Conservation (phyloP, 768 basidiomycete genomes). For the Daedalea quercina region DNA sequence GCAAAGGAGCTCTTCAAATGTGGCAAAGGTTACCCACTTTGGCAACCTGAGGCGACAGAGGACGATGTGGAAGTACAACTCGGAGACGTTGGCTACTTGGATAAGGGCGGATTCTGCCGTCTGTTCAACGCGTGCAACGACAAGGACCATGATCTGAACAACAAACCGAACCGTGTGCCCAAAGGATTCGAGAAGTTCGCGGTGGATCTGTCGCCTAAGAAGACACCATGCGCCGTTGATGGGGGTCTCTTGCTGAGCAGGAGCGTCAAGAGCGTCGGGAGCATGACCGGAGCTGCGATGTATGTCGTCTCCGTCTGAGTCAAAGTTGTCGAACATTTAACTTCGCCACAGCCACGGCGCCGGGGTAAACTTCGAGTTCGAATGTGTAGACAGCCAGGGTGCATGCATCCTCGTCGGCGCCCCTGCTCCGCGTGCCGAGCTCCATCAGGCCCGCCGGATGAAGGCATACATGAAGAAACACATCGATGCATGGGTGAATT, state of each 20-base stretch:
- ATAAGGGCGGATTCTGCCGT: conserved; percentile 2
- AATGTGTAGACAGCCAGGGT: conserved; percentile 1
- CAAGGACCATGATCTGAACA: conserved; percentile 2
- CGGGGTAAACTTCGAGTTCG: conserved; percentile 1
- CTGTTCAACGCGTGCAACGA: conserved; percentile 6
- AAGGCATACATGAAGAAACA: conserved; percentile 1
- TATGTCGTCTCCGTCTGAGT: background rate
- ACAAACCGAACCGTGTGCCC: conserved; percentile 1
- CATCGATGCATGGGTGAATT: background rate
- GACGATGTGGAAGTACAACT: background rate
- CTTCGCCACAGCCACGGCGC: background rate
- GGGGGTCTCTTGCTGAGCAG: conserved; percentile 2
- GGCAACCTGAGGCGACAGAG: conserved; percentile 1
- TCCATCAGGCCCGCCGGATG: background rate
- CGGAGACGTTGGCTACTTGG: conserved; percentile 7
- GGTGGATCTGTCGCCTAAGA: background rate
- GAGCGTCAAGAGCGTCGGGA: conserved; percentile 1
- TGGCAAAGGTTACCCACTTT: conserved; percentile 5
- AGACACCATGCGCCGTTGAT: background rate
- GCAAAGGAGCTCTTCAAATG: background rate
- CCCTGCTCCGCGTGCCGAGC: background rate
- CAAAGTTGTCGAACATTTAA: background rate
- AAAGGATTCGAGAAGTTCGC: background rate
- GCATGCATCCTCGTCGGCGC: conserved; percentile 2
- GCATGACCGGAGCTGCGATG: background rate